Conservation (phyloP, 1,284 basidiomycete genomes). For the Puccinia coronata region DNA sequence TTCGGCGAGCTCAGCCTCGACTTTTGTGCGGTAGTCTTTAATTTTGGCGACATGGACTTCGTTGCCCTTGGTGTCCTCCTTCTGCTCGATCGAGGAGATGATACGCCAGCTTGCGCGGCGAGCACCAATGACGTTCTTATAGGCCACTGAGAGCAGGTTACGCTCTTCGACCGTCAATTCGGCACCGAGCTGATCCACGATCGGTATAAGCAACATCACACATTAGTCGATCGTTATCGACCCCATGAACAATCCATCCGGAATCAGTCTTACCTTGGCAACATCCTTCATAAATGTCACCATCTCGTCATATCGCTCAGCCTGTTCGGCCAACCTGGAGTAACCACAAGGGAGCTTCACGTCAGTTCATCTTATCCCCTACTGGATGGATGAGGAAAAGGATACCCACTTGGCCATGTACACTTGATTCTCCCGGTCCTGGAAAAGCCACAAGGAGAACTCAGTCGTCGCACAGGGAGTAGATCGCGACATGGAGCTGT, state of each 20-base stretch:
- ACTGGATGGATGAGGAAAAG: too few species aligned
- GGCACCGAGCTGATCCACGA: constrained; percentile 52
- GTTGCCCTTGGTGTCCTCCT: constrained; percentile 60
- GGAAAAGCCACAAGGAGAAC: too few species aligned
- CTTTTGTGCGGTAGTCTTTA: constrained; percentile 58
- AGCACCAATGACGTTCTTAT: constrained; percentile 63
- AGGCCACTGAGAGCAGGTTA: constrained; percentile 63
- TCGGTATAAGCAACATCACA: too few species aligned
- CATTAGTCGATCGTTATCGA: background rate
- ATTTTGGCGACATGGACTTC: constrained; percentile 56
- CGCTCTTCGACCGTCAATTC: constrained; percentile 63
- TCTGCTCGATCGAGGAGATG: constrained; percentile 62
- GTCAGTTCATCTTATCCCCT: too few species aligned
- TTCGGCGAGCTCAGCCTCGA: constrained; percentile 55
- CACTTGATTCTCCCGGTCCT: constrained; percentile 94
- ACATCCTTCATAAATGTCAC: constrained; percentile 99
- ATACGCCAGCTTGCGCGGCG: constrained; percentile 63
- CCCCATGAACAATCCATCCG: background rate
- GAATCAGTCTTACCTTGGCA: constrained; percentile 62
- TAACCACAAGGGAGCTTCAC: background rate
- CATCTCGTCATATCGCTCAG: constrained; percentile 95
- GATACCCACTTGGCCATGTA: constrained; percentile 99
- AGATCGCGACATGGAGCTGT: background rate
- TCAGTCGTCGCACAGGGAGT: too few species aligned
- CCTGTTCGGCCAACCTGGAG: constrained; percentile 63